These are phyloP conservation scores for Tuber aestivum DNA, from an alignment of 495 filamentous ascomycete genomes.

Conservation along the genomic window DNA sequence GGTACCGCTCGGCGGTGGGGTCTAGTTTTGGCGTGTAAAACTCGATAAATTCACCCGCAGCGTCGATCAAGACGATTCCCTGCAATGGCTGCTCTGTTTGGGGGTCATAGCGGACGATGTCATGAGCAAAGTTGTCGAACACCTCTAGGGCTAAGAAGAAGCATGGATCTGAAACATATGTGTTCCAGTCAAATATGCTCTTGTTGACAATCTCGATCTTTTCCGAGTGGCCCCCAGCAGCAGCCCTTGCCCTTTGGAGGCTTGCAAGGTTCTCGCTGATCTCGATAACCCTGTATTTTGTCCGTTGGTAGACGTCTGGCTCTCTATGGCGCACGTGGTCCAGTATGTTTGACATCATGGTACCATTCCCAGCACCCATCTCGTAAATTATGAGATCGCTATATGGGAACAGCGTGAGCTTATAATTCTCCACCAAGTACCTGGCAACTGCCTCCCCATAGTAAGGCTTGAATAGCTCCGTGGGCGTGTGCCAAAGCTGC, in stretches of 20 bases:
- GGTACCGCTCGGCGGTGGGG: constrained; percentile 72
- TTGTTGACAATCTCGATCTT: constrained; percentile 91
- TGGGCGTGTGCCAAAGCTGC: constrained; percentile 97
- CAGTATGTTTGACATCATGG: constrained; percentile 94
- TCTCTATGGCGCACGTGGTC: constrained; percentile 91
- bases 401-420: constrained; percentile 86
- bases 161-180: constrained; percentile 78
- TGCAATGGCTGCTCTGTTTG: constrained; percentile 71
- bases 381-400: constrained; percentile 98
- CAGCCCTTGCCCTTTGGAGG: constrained; percentile 57
- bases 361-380: constrained; percentile 95
- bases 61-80: constrained; percentile 77
- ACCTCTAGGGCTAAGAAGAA: constrained; percentile 99
- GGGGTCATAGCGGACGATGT: constrained; percentile 80
- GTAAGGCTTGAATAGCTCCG: constrained; percentile 91
- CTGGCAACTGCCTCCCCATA: constrained; percentile 95
- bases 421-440: constrained; percentile 92
- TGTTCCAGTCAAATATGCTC: constrained; percentile 90
- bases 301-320: constrained; percentile 87
- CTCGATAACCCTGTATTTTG: constrained; percentile 91
- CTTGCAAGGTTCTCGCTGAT: constrained; percentile 74
- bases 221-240: constrained; percentile 64
- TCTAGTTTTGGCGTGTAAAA: constrained; percentile 77
- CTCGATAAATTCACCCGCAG: constrained; percentile 83
- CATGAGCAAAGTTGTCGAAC: constrained; percentile 97